phyloP scores from a whole-genome alignment of 371 early-diverging fungal genomes.

The Chytridium lagenaria region DNA sequence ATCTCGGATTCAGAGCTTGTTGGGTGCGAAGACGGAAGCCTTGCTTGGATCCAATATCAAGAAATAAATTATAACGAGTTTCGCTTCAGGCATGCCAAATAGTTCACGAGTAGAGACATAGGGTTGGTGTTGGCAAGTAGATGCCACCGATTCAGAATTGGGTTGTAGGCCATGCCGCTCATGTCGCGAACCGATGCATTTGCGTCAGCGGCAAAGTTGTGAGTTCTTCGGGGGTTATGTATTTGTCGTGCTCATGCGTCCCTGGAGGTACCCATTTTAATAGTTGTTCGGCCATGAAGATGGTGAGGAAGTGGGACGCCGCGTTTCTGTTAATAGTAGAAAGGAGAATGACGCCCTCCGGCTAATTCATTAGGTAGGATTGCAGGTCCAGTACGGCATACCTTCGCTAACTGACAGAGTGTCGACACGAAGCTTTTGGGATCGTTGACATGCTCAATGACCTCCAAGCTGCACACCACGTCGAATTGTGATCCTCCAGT shows the following conservation, averaged over 20 bases:
- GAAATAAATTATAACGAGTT: neutral
- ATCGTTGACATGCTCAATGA: conserved; percentile 91
- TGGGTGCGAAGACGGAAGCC: too few species aligned
- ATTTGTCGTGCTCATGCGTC: conserved; percentile 89
- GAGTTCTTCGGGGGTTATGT: conserved; percentile 74
- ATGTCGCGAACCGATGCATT: conserved; percentile 16
- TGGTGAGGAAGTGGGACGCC: conserved; percentile 74
- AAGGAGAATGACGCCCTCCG: conserved; percentile 77
- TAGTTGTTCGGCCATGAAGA: conserved; percentile 85
- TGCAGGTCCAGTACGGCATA: conserved; percentile 15
- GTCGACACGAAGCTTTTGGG: conserved; percentile 73
- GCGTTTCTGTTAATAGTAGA: conserved; percentile 93
- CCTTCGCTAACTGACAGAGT: conserved; percentile 69
- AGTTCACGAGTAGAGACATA: conserved; percentile 2
- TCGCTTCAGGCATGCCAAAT: conserved; percentile 5
- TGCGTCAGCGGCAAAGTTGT: conserved; percentile 19
- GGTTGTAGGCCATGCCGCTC: conserved; percentile 44
- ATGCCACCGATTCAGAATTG: conserved; percentile 42
- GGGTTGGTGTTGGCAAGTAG: conserved; percentile 16
- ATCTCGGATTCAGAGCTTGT: neutral
- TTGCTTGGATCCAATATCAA: too few species aligned
- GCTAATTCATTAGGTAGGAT: conserved; percentile 42
- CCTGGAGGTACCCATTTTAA: conserved; percentile 81
- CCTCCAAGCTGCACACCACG: conserved; percentile 85
- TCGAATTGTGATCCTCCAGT: conserved; percentile 70